These are phyloP conservation scores for Amanita exitialis DNA, from an alignment of 768 basidiomycete species.

Conservation along the genomic window DNA sequence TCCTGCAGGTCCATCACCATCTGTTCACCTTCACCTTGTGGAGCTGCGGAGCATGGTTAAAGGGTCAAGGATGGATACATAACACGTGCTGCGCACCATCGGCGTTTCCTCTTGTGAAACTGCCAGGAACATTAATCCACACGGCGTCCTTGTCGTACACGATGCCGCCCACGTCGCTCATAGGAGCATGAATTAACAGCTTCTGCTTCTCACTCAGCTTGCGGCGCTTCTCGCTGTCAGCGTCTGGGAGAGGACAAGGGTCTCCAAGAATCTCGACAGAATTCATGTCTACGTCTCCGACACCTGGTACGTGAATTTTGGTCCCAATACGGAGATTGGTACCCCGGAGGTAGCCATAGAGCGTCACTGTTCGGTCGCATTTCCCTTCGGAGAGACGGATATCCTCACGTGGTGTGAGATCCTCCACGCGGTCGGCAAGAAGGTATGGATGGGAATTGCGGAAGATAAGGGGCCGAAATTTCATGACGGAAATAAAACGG, in stretches of 20 bases:
- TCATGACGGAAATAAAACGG: conserved; percentile 96
- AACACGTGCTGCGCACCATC: conserved; percentile 35
- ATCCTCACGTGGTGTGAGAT: conserved; percentile 82
- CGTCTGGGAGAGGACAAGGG: conserved; percentile 90
- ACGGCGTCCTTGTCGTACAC: conserved; percentile 98
- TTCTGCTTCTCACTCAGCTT: conserved; percentile 95
- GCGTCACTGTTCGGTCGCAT: conserved; percentile 85
- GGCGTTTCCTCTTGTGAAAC: conserved; percentile 70
- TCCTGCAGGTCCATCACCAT: conserved; percentile 99
- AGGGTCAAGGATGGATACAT: not conserved
- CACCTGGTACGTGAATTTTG: conserved; percentile 89
- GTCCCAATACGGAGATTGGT: conserved; percentile 70
- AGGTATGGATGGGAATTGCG: conserved; percentile 93
- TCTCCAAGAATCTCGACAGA: conserved; percentile 74
- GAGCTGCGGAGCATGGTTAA: conserved; percentile 29
- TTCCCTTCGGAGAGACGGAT: conserved; percentile 74
- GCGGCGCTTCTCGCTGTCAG: conserved; percentile 82
- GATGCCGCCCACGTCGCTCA: conserved; percentile 97
- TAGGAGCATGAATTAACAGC: conserved; percentile 87
- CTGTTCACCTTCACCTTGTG: conserved; percentile 88
- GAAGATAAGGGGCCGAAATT: conserved; percentile 95
- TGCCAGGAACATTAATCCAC: conserved; percentile 95
- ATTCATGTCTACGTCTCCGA: conserved; percentile 78
- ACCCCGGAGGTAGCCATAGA: conserved; percentile 93
- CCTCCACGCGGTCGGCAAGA: conserved; percentile 89